Percentiles rank a stretch among this genome's conserved stretches.
phyloP scores from a whole-genome alignment of 768 basidiomycete genomes.

The Pisolithus albus region DNA sequence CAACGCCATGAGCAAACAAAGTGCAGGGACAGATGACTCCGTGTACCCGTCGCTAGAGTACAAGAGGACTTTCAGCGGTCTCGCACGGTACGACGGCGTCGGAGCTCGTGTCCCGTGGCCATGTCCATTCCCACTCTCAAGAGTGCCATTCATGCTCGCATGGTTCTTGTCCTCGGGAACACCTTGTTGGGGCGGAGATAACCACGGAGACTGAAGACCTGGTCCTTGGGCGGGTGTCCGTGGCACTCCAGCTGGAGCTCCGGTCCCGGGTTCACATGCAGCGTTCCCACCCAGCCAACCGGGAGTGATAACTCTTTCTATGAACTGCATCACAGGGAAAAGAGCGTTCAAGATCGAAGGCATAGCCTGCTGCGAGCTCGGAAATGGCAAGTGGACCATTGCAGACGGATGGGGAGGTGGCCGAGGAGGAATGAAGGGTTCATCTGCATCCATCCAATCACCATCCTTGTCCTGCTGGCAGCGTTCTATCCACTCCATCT shows the following conservation, averaged over 20 bases:
- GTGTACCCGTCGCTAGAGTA: constrained; percentile 90
- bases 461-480: constrained; percentile 19
- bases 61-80: constrained; percentile 68
- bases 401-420: constrained; percentile 68
- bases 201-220: constrained; percentile 13
- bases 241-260: neutral
- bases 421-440: constrained; percentile 39
- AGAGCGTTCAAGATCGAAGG: constrained; percentile 49
- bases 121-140: neutral
- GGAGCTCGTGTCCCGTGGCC: constrained; percentile 15
- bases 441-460: constrained; percentile 9
- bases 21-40: constrained; percentile 82
- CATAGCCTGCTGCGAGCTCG: constrained; percentile 55
- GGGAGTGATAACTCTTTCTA: constrained; percentile 60
- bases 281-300: constrained; percentile 14
- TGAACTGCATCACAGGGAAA: constrained; percentile 57
- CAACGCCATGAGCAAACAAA: constrained; percentile 80
- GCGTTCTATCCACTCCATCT: constrained; percentile 56
- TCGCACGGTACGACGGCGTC: constrained; percentile 34
- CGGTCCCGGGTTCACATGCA: neutral
- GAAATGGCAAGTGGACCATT: constrained; percentile 71
- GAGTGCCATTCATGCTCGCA: constrained; percentile 14
- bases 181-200: constrained; percentile 4
- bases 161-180: constrained; percentile 5
- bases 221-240: constrained; percentile 7